Percentiles rank a stretch among this genome's conserved stretches.
phyloP scores from a whole-genome alignment of 352 stramenopile species.

The Globisporangium alternatum region DNA sequence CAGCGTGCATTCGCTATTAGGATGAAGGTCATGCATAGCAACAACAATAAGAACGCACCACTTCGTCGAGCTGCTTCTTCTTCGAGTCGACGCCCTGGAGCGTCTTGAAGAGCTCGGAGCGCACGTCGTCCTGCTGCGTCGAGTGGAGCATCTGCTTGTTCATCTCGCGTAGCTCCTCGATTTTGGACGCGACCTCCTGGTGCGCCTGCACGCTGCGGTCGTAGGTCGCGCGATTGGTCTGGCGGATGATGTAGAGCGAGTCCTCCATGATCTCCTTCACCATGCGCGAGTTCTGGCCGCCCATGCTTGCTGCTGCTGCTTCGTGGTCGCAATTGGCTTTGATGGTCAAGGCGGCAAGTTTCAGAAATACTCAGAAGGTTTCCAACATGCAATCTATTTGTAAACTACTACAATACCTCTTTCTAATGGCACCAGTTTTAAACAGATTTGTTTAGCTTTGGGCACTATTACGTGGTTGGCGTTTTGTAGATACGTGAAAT shows the following conservation, averaged over 20 bases:
- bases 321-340: background rate
- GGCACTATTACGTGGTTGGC: no score
- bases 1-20: background rate
- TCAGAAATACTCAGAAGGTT: constrained; percentile 1
- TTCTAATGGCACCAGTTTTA: no score
- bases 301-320: constrained; percentile 37
- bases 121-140: constrained; percentile 42
- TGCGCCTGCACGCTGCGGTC: constrained; percentile 52
- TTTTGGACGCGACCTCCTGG: constrained; percentile 56
- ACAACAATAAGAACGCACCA: constrained; percentile 25
- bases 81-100: constrained; percentile 52
- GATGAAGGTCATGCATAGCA: background rate
- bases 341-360: background rate
- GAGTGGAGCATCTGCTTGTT: constrained; percentile 68
- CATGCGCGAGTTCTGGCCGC: constrained; percentile 79
- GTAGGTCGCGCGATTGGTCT: constrained; percentile 72
- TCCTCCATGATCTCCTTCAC: constrained; percentile 73
- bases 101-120: constrained; percentile 53
- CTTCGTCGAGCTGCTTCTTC: constrained; percentile 64
- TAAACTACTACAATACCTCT: no score
- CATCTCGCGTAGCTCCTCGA: constrained; percentile 50
- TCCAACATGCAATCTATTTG: no score
- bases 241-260: constrained; percentile 75
- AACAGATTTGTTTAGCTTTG: no score
- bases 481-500: no score